Conservation (phyloP, 352 stramenopile genomes). For the Peronospora belbahrii region DNA sequence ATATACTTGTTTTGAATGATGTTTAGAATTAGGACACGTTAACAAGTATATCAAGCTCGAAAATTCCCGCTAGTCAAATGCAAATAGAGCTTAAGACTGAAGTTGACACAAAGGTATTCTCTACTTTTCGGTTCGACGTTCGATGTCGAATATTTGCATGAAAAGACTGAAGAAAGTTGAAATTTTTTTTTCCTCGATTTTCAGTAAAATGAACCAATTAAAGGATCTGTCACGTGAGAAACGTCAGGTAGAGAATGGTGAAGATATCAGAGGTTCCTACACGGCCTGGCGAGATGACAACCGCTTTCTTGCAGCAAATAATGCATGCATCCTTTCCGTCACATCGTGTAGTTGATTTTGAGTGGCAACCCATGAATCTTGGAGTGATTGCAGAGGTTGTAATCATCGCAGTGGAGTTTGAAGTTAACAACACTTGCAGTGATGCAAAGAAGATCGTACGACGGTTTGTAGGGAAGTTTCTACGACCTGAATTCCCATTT, state of each 20-base stretch:
- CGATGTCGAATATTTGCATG: too few species aligned
- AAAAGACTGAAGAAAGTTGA: too few species aligned
- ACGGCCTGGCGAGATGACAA: constrained; percentile 39
- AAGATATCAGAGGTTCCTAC: constrained; percentile 17
- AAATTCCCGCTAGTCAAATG: too few species aligned
- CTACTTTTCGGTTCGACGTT: too few species aligned
- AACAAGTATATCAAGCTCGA: too few species aligned
- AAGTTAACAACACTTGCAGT: constrained; percentile 2
- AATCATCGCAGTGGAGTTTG: constrained; percentile 31
- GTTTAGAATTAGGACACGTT: too few species aligned
- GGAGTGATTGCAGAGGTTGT: constrained; percentile 78
- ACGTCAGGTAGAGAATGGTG: constrained; percentile 6
- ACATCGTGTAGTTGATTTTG: constrained; percentile 34
- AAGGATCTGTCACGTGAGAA: constrained; percentile 11
- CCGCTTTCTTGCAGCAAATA: constrained; percentile 43
- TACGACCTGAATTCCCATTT: constrained; percentile 71
- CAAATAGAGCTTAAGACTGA: too few species aligned
- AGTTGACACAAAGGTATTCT: too few species aligned
- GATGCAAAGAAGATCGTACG: constrained; percentile 10
- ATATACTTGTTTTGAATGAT: too few species aligned
- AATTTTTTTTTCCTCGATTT: too few species aligned
- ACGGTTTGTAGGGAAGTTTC: constrained; percentile 65
- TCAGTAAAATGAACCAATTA: too few species aligned
- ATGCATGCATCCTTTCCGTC: constrained; percentile 13
- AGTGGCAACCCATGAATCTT: constrained; percentile 60